These are phyloP conservation scores for Solanum clarkiae DNA, from an alignment of 257 asterid species.

Conservation along the genomic window DNA sequence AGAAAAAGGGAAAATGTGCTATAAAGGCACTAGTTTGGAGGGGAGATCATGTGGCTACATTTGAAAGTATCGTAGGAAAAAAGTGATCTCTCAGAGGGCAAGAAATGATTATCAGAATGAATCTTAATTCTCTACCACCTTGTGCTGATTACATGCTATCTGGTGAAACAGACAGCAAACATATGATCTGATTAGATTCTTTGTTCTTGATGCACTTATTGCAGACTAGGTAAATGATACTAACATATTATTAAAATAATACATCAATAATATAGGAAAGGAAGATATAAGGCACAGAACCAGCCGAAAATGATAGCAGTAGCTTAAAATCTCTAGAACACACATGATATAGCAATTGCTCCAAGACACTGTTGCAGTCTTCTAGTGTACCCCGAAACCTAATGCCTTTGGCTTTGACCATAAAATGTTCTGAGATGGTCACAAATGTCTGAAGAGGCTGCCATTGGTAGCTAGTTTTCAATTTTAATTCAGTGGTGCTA, in stretches of 20 bases:
- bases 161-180: background rate
- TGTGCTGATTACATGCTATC: background rate
- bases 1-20: background rate
- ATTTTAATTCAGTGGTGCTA: conserved; percentile 60
- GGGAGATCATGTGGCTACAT: background rate
- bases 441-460: conserved; percentile 87
- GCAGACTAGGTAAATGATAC: background rate
- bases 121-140: background rate
- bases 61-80: background rate
- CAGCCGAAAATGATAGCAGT: background rate
- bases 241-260: background rate
- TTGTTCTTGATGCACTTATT: background rate
- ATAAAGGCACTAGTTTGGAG: background rate
- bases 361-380: conserved; percentile 54
- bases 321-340: conserved; percentile 5
- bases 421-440: conserved; percentile 65
- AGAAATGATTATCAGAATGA: background rate
- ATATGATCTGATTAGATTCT: background rate
- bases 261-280: background rate
- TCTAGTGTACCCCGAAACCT: conserved; percentile 56
- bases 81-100: background rate
- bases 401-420: conserved; percentile 74
- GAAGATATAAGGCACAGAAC: background rate
- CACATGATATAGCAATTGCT: conserved; percentile 53
- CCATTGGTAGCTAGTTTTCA: conserved; percentile 60